A percentile compares a stretch with the other conserved stretches of the same genome.
Conservation (phyloP, 306 rosid genomes). For the Quercus bicolor region DNA sequence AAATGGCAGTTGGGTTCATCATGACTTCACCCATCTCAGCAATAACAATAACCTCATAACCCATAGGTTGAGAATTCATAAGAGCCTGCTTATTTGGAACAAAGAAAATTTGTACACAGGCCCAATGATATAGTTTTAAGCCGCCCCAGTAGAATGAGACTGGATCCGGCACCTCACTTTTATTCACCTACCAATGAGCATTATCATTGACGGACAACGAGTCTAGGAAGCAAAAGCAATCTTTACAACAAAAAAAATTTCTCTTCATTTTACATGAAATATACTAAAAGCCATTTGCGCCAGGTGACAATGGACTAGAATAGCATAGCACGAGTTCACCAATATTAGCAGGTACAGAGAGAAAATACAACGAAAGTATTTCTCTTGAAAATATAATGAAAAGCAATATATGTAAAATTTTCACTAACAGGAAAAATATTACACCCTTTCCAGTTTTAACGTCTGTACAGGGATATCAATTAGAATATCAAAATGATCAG, state of each 20-base stretch:
- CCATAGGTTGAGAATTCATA: background rate
- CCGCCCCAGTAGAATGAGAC: background rate
- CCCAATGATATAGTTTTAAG: too few species aligned
- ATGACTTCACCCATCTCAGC: background rate
- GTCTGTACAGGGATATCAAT: slow-evolving; percentile 23
- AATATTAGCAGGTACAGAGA: slow-evolving; percentile 4
- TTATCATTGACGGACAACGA: background rate
- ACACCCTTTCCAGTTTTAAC: slow-evolving; percentile 23
- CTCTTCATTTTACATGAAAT: background rate
- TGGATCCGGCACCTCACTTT: background rate
- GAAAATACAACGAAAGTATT: slow-evolving; percentile 8
- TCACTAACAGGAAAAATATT: background rate
- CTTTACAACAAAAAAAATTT: background rate
- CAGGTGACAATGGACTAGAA: background rate
- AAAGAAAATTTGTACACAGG: background rate
- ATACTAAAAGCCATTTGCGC: background rate
- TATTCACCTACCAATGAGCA: background rate
- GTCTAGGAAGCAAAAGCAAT: background rate
- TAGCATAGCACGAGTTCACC: background rate
- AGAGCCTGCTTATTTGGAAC: background rate
- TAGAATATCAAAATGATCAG: slow-evolving; percentile 14
- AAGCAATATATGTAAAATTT: background rate
- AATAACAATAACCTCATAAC: background rate
- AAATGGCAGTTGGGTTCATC: background rate
- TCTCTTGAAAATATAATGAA: background rate